Conservation (phyloP, 2,329 filamentous ascomycete species). For the Neofusicoccum sp. region DNA sequence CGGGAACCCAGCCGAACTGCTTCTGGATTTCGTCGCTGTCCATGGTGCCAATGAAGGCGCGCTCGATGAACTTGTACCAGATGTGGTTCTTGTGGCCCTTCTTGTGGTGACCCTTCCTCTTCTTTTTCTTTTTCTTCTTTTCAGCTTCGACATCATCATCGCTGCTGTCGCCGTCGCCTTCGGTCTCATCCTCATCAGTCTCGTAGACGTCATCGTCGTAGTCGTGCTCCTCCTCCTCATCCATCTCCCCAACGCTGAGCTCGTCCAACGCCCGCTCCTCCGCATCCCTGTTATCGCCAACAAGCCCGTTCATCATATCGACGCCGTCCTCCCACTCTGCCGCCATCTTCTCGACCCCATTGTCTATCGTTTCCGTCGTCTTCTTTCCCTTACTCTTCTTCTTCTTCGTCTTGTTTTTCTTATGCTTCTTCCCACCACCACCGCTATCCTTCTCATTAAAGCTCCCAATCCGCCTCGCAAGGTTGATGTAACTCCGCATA, state of each 20-base stretch:
- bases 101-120: constrained; percentile 53
- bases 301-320: not conserved
- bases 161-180: constrained; percentile 33
- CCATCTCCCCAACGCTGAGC: not conserved
- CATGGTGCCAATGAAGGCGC: constrained; percentile 79
- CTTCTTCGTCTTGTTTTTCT: constrained; percentile 27
- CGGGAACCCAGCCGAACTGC: constrained; percentile 27
- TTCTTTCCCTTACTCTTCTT: constrained; percentile 28
- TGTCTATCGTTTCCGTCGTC: not conserved
- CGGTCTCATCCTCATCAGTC: constrained; percentile 31
- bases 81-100: constrained; percentile 58
- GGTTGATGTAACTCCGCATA: constrained; percentile 74
- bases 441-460: constrained; percentile 23
- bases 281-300: constrained; percentile 26
- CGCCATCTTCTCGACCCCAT: not conserved
- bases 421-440: constrained; percentile 21
- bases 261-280: constrained; percentile 31
- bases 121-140: constrained; percentile 53
- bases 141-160: constrained; percentile 38
- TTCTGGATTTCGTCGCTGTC: constrained; percentile 64
- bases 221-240: not conserved
- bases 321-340: not conserved
- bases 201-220: constrained; percentile 21
- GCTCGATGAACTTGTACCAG: constrained; percentile 76
- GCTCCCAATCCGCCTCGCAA: constrained; percentile 75